Conservation (phyloP, 208 protist genomes). For the Acanthamoeba royreba region DNA sequence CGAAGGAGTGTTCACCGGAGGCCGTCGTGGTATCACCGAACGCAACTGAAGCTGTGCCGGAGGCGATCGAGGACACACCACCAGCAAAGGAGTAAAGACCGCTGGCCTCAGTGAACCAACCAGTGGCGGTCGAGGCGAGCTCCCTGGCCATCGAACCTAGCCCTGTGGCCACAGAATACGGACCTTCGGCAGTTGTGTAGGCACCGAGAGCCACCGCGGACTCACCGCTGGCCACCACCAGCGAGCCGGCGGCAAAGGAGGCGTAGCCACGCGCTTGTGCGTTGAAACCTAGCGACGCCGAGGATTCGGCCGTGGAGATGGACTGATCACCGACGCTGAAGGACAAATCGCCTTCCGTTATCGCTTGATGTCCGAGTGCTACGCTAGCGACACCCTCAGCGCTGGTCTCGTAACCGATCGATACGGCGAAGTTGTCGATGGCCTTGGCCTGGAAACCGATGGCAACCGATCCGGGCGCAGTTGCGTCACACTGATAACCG, state of each 20-base stretch:
- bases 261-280: background rate
- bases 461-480: too few relatives aligned
- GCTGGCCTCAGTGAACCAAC: background rate
- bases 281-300: background rate
- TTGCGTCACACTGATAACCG: too few relatives aligned
- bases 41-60: background rate
- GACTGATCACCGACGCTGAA: background rate
- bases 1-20: background rate
- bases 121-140: background rate
- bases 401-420: background rate
- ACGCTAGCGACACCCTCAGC: background rate
- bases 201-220: background rate
- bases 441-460: too few relatives aligned
- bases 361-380: background rate
- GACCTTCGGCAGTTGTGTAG: background rate
- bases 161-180: background rate
- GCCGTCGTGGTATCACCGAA: background rate
- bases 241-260: background rate
- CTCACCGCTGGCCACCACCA: background rate
- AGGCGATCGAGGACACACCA: background rate
- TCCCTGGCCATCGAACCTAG: background rate
- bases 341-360: background rate
- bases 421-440: background rate
- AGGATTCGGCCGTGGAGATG: background rate
- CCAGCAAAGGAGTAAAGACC: background rate